Evolutionary conservation across 2,329 filamentous ascomycete species (phyloP), one percentile per base, ranked within the genome.

Genomic region (Cytospora paraplurivora): DNA sequence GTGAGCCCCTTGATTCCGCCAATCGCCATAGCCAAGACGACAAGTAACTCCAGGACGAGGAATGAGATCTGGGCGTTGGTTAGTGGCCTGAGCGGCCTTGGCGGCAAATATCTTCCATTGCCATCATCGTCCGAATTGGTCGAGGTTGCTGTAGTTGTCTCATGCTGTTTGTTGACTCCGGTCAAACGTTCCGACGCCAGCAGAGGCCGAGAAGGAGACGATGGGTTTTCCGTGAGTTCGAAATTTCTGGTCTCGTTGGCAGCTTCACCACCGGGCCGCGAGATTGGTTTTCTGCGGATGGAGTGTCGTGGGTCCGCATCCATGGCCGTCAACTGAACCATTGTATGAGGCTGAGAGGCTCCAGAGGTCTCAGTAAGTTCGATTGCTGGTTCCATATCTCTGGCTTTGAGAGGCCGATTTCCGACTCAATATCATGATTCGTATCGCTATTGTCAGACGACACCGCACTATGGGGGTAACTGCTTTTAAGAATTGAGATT

Each of bases 1-100:
- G 21, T n/a, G 1, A 61, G 51, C 33, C 51, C 51, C 41, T 61
- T 61, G 51, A 61, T 27, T 33, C 59, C 41, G 15, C 15, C 4
- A 7, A 61, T 37, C 19, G 11, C 21, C 38, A 54, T 7, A 2
- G 51, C 59, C 38, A 55, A 8, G 1, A 55, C 59, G 10, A 15
- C 38, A 15, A 55, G 51, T 2, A 61, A 21, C 41, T 61, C 59
- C 3, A 55, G 3, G 19, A 55, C 1, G 10, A 61, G 59, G 4
- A 61, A 37, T 6, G 33, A 27, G 33, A 55, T 49, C 27, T 61
- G 59, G 17, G 33, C 3, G 41, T 61, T 61, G 3, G 27, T 50
- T 7, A 61, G 13, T 11, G 59, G 59, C 19, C 19, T 50, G 33
- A 61, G 59, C 32, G 51, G 17, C 19, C 10, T 55, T 1, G 59